Evolutionary conservation across 2,329 filamentous ascomycete species (phyloP).

Genomic region (Aspergillus viridinutans): DNA sequence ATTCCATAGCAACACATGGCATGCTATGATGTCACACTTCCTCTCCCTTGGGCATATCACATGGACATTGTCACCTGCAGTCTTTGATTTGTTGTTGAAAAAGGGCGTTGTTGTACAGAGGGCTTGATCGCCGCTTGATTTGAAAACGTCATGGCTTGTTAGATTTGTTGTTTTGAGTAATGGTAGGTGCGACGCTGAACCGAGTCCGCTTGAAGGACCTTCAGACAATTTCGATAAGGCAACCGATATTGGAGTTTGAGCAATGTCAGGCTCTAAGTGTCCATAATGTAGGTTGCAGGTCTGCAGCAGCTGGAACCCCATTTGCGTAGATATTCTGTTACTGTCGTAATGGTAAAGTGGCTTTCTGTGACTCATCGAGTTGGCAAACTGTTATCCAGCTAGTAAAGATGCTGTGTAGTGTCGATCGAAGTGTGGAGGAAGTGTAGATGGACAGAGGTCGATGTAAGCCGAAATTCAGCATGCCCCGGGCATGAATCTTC

Average conservation of each 20-base stretch:
- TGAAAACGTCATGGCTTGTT: background rate
- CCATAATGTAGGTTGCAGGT: background rate
- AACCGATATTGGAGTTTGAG: background rate
- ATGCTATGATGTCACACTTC: slow-evolving; percentile 30
- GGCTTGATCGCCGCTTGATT: background rate
- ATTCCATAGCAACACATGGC: slow-evolving; percentile 17
- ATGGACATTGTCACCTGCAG: slow-evolving; percentile 1
- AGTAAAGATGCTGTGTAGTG: background rate
- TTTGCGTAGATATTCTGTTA: background rate
- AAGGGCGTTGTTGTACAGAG: background rate
- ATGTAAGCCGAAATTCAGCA: background rate
- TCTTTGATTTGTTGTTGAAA: background rate
- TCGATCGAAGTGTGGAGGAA: background rate
- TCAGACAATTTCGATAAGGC: background rate
- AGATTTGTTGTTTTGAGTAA: background rate
- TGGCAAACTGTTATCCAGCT: background rate
- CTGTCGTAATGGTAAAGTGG: background rate
- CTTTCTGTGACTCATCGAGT: background rate
- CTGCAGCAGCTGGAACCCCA: background rate
- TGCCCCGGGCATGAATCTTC: background rate
- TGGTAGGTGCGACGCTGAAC: background rate
- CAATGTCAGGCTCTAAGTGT: background rate
- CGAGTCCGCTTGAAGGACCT: background rate
- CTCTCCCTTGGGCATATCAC: slow-evolving; percentile 16
- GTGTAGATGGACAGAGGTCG: background rate